phyloP scores from a whole-genome alignment of 805 yeast species.

The Ogataea trehaloabstinens region DNA sequence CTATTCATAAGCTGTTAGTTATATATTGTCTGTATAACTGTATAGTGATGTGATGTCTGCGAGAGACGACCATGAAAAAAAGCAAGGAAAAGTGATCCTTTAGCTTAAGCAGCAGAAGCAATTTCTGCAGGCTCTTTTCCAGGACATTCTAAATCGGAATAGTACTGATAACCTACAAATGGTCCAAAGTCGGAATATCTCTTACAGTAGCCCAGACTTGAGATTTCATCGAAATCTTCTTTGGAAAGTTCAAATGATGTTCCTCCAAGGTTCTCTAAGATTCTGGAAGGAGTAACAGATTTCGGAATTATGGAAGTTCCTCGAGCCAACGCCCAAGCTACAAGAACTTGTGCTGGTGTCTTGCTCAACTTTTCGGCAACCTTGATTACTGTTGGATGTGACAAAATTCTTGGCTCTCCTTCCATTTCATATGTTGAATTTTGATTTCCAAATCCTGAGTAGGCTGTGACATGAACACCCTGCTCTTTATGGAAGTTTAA shows the following conservation, averaged over 20 bases:
- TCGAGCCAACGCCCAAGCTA: slow-evolving; percentile 57
- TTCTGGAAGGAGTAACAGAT: slow-evolving; percentile 41
- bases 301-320: slow-evolving; percentile 52
- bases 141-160: slow-evolving; percentile 32
- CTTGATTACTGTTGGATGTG: slow-evolving; percentile 39
- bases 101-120: too few relatives aligned
- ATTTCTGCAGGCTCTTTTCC: slow-evolving; percentile 25
- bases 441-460: slow-evolving; percentile 68
- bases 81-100: too few relatives aligned
- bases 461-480: slow-evolving; percentile 62
- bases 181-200: slow-evolving; percentile 36
- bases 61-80: too few relatives aligned
- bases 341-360: slow-evolving; percentile 47
- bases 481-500: slow-evolving; percentile 47
- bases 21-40: too few relatives aligned
- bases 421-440: slow-evolving; percentile 48
- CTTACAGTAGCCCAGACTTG: slow-evolving; percentile 24
- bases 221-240: slow-evolving; percentile 34
- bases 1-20: too few relatives aligned
- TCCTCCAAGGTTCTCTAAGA: slow-evolving; percentile 36
- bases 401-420: slow-evolving; percentile 39
- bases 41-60: too few relatives aligned
- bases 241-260: slow-evolving; percentile 28
- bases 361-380: slow-evolving; percentile 43
- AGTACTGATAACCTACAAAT: slow-evolving; percentile 32